Percentiles rank a stretch among this genome's conserved stretches.
These are phyloP conservation scores for Fusarium virguliforme DNA, from an alignment of 2,329 filamentous ascomycete genomes.

Conservation along the genomic window DNA sequence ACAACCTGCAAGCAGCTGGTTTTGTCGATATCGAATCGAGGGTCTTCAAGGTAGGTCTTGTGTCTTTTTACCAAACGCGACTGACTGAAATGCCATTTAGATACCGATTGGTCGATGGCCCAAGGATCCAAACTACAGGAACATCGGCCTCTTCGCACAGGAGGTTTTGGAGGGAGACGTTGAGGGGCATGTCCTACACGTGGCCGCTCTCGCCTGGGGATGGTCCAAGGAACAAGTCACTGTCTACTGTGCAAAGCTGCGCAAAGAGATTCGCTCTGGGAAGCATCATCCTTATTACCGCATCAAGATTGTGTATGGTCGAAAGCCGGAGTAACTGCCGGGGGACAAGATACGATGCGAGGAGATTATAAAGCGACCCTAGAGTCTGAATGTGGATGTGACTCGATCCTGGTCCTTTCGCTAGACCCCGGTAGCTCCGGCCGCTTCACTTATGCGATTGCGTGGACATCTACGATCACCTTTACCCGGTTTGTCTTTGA, in stretches of 20 bases:
- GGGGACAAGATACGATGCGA: neutral
- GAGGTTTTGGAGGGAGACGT: conserved; percentile 17
- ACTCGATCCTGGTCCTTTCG: neutral
- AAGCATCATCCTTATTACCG: conserved; percentile 16
- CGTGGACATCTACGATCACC: conserved; percentile 1
- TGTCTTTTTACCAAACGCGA: neutral
- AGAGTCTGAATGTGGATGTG: no score
- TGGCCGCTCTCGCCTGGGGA: neutral
- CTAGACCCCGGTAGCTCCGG: neutral
- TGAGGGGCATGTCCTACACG: conserved; percentile 16
- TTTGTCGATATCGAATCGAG: conserved; percentile 13
- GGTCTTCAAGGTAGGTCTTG: conserved; percentile 16
- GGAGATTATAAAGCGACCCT: neutral
- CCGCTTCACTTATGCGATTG: conserved; percentile 8
- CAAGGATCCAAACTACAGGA: conserved; percentile 9
- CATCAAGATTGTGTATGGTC: neutral
- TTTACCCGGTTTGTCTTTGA: neutral
- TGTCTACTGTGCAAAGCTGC: conserved; percentile 11
- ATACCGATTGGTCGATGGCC: conserved; percentile 28
- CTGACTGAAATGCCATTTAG: neutral
- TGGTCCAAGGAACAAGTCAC: conserved; percentile 9
- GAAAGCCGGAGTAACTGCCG: neutral
- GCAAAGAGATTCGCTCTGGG: conserved; percentile 4
- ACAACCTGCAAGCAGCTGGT: neutral
- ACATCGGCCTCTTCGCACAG: conserved; percentile 18